phyloP scores from a whole-genome alignment of 1,284 basidiomycete species.

The Agroathelia rolfsii region DNA sequence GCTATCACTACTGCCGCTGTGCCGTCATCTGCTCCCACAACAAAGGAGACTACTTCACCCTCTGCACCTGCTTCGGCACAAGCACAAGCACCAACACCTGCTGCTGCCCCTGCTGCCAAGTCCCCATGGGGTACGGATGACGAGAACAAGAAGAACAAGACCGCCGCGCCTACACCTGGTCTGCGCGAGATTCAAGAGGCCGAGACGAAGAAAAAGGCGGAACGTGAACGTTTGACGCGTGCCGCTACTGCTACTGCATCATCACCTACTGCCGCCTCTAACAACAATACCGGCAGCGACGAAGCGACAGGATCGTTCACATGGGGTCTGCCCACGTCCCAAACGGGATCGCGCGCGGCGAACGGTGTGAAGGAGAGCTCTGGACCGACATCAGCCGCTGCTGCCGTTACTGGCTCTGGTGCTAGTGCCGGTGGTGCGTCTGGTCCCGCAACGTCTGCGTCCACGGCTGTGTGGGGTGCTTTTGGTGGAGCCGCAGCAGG shows the following conservation, averaged over 20 bases:
- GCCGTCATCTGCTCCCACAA: constrained; percentile 9
- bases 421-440: too few species aligned
- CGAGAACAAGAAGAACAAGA: constrained; percentile 44
- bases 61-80: constrained; percentile 15
- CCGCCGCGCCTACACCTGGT: constrained; percentile 43
- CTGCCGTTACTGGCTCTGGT: constrained; percentile 23
- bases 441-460: constrained; percentile 19
- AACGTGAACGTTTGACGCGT: constrained; percentile 49
- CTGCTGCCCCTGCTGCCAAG: constrained; percentile 30
- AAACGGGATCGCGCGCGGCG: constrained; percentile 45
- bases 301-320: constrained; percentile 53
- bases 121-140: constrained; percentile 58
- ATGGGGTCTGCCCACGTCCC: constrained; percentile 73
- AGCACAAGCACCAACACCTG: constrained; percentile 21
- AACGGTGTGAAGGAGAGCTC: constrained; percentile 38
- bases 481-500: constrained; percentile 38
- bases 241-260: constrained; percentile 29
- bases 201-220: constrained; percentile 74
- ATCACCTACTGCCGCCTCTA: constrained; percentile 19
- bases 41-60: constrained; percentile 15
- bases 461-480: constrained; percentile 55
- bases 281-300: too few species aligned
- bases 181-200: constrained; percentile 94
- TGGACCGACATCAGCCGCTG: too few species aligned
- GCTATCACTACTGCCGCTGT: constrained; percentile 15